Percentiles rank a stretch among this genome's conserved stretches.
Conservation (phyloP, 2,329 filamentous ascomycete genomes). For the Cercospora sp. region DNA sequence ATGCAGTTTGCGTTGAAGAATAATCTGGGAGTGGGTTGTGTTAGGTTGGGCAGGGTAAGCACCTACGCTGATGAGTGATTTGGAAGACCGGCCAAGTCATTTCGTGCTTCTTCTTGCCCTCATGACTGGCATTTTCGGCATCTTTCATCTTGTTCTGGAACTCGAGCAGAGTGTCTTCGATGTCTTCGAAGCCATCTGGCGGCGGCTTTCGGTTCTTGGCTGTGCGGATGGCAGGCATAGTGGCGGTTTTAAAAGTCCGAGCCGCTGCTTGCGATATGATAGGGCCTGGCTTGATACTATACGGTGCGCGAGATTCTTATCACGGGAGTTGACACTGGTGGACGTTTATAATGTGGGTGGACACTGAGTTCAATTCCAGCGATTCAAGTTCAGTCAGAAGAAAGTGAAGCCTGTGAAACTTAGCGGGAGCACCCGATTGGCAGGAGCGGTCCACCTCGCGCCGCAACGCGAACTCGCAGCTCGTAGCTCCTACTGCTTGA, state of each 20-base stretch:
- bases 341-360: constrained; percentile 46
- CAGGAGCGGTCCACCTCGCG: neutral
- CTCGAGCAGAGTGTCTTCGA: constrained; percentile 81
- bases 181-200: constrained; percentile 82
- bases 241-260: constrained; percentile 10
- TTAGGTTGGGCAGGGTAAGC: constrained; percentile 12
- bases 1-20: neutral
- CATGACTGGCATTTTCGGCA: constrained; percentile 81
- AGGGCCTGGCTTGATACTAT: neutral
- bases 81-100: constrained; percentile 97
- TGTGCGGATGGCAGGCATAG: constrained; percentile 76
- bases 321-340: neutral
- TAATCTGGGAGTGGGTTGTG: neutral
- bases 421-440: constrained; percentile 5
- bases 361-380: neutral
- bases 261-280: neutral
- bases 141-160: constrained; percentile 93
- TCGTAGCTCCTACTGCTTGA: neutral
- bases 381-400: neutral
- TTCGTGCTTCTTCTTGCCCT: constrained; percentile 83
- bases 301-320: neutral
- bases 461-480: neutral
- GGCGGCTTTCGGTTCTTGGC: constrained; percentile 77
- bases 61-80: constrained; percentile 84
- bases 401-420: constrained; percentile 7